Conservation (phyloP, 768 basidiomycete species). For the Auricularia sp. region DNA sequence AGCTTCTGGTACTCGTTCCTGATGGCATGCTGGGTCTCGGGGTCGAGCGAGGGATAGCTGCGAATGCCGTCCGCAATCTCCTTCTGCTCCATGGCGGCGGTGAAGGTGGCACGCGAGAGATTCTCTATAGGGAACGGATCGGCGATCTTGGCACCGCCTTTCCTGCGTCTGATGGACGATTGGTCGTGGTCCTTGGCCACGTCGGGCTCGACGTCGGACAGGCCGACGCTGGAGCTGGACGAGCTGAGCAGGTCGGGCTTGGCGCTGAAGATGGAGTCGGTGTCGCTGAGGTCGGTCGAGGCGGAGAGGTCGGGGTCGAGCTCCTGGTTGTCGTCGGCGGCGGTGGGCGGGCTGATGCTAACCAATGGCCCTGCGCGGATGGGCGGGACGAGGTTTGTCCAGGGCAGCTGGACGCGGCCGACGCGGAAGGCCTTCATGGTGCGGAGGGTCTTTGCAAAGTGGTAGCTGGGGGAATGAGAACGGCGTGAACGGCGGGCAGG, state of each 20-base stretch:
- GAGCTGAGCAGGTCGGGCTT: neutral
- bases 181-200: neutral
- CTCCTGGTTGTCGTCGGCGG: neutral
- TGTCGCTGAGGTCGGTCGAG: neutral
- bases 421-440: neutral
- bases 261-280: neutral
- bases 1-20: slow-evolving; percentile 65
- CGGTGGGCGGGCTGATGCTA: neutral
- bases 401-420: neutral
- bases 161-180: neutral
- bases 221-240: neutral
- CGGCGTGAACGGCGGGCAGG: slow-evolving; percentile 10
- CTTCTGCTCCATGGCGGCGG: slow-evolving; percentile 1
- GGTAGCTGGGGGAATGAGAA: neutral
- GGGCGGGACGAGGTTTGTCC: slow-evolving; percentile 22
- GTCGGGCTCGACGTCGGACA: neutral
- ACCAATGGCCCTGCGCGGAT: slow-evolving; percentile 9
- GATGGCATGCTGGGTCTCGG: slow-evolving; percentile 54
- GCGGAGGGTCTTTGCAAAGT: neutral
- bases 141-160: neutral
- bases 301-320: neutral
- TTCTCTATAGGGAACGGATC: slow-evolving; percentile 4
- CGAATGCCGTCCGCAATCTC: neutral
- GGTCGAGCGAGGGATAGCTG: slow-evolving; percentile 35
- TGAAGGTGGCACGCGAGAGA: slow-evolving; percentile 4